phyloP scores from a whole-genome alignment of 768 basidiomycete species.

The Auriscalpium orientale region DNA sequence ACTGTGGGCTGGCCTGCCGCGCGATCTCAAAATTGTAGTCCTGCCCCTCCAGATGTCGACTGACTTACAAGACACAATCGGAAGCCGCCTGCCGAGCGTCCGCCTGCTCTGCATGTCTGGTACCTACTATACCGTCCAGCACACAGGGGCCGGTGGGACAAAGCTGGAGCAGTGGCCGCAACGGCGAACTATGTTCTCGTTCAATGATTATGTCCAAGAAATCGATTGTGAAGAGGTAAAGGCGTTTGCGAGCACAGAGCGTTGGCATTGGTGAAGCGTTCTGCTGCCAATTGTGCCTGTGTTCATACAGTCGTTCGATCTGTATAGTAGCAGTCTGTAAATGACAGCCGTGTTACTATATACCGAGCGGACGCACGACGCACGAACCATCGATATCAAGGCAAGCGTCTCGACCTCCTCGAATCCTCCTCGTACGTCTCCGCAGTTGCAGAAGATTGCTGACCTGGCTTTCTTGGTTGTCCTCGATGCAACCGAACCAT shows the following conservation, averaged over 20 bases:
- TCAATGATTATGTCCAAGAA: not conserved
- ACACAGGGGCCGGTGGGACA: not conserved
- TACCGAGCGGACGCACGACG: no score
- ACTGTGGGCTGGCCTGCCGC: slow-evolving; percentile 1
- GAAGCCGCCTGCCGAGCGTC: not conserved
- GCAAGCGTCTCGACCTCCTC: no score
- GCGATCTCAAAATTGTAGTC: not conserved
- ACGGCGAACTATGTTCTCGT: not conserved
- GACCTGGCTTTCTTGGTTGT: no score
- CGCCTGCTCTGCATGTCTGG: not conserved
- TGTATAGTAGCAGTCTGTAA: no score
- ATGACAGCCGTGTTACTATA: no score
- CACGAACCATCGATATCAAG: no score
- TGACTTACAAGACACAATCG: not conserved
- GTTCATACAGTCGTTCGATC: no score
- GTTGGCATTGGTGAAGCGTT: not conserved
- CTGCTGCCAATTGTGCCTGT: no score
- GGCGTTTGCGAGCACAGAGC: not conserved
- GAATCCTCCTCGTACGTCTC: no score
- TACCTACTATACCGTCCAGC: not conserved
- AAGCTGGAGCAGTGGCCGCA: not conserved
- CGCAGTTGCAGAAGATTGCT: no score
- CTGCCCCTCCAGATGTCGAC: not conserved
- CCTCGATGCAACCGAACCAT: no score
- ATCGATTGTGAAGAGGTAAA: not conserved